Percentiles rank a stretch among this genome's conserved stretches.
Evolutionary conservation across 768 basidiomycete genomes (phyloP).

Genomic region (Auricularia heimuer): DNA sequence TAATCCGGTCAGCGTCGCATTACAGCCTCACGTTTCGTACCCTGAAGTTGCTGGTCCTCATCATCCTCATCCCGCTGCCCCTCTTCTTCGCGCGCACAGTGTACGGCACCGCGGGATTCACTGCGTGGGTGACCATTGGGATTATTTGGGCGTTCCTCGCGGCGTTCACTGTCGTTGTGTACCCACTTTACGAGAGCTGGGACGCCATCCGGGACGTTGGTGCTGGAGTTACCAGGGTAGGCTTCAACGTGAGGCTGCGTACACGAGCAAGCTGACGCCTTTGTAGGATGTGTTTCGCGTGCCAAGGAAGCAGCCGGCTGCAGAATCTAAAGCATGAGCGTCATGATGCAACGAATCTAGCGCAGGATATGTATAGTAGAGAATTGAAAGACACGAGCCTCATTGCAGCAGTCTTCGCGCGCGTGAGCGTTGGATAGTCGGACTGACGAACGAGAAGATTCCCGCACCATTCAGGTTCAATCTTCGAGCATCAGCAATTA

Average conservation of each 20-base stretch:
- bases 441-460: too few relatives aligned
- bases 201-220: slow-evolving; percentile 49
- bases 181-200: slow-evolving; percentile 81
- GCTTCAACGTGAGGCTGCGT: neutral
- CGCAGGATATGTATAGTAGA: too few relatives aligned
- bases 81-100: slow-evolving; percentile 76
- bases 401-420: too few relatives aligned
- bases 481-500: too few relatives aligned
- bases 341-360: too few relatives aligned
- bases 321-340: too few relatives aligned
- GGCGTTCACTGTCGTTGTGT: slow-evolving; percentile 64
- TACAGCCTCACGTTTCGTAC: neutral
- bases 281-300: too few relatives aligned
- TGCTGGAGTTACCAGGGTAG: slow-evolving; percentile 56
- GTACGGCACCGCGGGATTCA: slow-evolving; percentile 52
- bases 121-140: slow-evolving; percentile 73
- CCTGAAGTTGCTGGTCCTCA: slow-evolving; percentile 45
- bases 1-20: neutral
- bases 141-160: slow-evolving; percentile 81
- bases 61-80: slow-evolving; percentile 73
- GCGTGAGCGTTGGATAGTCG: too few relatives aligned
- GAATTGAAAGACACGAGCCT: too few relatives aligned
- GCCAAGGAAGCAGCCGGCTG: too few relatives aligned
- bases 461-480: too few relatives aligned
- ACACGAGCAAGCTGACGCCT: too few relatives aligned